Percentiles rank a stretch among this genome's conserved stretches.
phyloP scores from a whole-genome alignment of 2,329 filamentous ascomycete genomes.

The Aspergillus sp. region DNA sequence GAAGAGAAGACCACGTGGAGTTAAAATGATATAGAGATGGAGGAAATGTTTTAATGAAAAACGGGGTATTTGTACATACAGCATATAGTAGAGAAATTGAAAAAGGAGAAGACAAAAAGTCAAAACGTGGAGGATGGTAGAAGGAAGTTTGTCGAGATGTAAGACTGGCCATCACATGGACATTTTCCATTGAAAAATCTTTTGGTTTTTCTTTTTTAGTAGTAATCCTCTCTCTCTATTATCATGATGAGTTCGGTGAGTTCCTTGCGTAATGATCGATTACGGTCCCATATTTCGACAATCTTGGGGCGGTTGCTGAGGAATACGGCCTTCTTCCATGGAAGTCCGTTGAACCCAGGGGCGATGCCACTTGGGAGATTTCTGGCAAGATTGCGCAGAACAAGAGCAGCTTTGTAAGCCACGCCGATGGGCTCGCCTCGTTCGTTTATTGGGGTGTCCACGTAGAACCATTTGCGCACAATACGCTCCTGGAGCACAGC shows the following conservation, averaged over 20 bases:
- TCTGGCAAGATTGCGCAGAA: slow-evolving; percentile 48
- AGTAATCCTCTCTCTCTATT: slow-evolving; percentile 41
- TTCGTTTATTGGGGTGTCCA: slow-evolving; percentile 44
- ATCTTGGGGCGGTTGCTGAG: slow-evolving; percentile 40
- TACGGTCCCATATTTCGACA: slow-evolving; percentile 40
- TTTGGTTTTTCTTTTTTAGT: slow-evolving; percentile 14
- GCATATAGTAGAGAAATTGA: slow-evolving; percentile 6
- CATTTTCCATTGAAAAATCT: not conserved
- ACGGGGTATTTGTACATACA: not conserved
- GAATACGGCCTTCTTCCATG: slow-evolving; percentile 43
- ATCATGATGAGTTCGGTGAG: slow-evolving; percentile 44
- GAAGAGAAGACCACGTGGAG: not conserved
- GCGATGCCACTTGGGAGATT: slow-evolving; percentile 39
- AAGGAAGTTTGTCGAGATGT: not conserved
- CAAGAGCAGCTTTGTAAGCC: slow-evolving; percentile 48
- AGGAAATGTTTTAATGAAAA: not conserved
- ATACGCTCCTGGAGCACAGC: slow-evolving; percentile 40
- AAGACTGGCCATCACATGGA: not conserved
- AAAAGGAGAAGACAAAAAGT: slow-evolving; percentile 1
- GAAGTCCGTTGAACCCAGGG: slow-evolving; percentile 28
- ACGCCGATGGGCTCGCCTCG: slow-evolving; percentile 45
- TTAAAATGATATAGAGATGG: not conserved
- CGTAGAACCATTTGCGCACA: slow-evolving; percentile 40
- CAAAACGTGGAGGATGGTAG: not conserved
- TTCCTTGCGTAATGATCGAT: slow-evolving; percentile 42